Evolutionary conservation across 2,329 filamentous ascomycete species (phyloP).

Genomic region (Fusarium sp.): DNA sequence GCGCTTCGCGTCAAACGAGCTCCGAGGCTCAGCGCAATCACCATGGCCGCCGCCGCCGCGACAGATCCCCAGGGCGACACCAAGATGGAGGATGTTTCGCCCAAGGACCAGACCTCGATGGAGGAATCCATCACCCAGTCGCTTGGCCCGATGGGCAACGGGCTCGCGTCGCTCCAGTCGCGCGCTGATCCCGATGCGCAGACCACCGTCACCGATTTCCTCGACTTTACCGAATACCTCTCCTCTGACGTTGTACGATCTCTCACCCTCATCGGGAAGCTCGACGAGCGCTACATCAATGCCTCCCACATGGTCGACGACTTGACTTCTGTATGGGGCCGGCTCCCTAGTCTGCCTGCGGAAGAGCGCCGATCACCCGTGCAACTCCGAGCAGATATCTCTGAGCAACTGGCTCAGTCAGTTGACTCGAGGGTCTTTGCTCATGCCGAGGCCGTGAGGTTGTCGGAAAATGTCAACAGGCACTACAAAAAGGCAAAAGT

Average conservation of each 20-base stretch:
- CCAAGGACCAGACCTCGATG: constrained; percentile 42
- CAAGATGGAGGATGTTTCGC: constrained; percentile 43
- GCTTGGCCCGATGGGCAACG: constrained; percentile 47
- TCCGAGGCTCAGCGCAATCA: constrained; percentile 3
- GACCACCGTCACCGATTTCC: constrained; percentile 73
- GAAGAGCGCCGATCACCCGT: constrained; percentile 58
- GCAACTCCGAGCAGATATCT: constrained; percentile 66
- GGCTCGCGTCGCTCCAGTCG: constrained; percentile 53
- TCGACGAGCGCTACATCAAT: constrained; percentile 66
- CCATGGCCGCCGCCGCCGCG: constrained; percentile 46
- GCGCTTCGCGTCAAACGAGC: neutral
- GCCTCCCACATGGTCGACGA: constrained; percentile 64
- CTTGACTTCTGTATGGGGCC: constrained; percentile 64
- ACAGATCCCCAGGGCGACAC: constrained; percentile 31
- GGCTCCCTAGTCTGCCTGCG: constrained; percentile 58
- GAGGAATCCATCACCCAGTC: constrained; percentile 39
- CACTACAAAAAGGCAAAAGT: constrained; percentile 68
- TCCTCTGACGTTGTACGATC: constrained; percentile 72
- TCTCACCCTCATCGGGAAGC: constrained; percentile 69
- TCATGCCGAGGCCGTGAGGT: constrained; percentile 68
- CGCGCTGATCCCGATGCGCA: constrained; percentile 71
- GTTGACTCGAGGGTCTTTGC: constrained; percentile 65
- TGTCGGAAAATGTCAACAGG: constrained; percentile 68
- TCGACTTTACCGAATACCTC: constrained; percentile 74
- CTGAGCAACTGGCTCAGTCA: constrained; percentile 62